phyloP scores from a whole-genome alignment of 2,329 filamentous ascomycete species.

The Chalaropsis thielavioides region DNA sequence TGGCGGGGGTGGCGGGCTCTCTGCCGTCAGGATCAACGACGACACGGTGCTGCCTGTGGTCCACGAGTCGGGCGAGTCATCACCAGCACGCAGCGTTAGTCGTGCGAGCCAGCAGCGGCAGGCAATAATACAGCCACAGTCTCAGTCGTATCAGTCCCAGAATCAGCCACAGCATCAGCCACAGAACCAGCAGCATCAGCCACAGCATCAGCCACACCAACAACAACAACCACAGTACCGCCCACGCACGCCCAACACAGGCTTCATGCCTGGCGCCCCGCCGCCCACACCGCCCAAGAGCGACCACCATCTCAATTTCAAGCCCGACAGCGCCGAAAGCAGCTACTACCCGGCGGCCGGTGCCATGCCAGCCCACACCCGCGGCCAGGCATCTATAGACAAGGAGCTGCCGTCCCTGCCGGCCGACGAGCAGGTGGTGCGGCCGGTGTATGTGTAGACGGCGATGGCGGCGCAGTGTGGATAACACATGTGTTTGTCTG shows the following conservation, averaged over 20 bases:
- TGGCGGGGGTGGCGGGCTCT: background rate
- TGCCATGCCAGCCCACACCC: constrained; percentile 14
- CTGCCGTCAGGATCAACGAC: background rate
- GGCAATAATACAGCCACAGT: background rate
- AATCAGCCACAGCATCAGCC: background rate
- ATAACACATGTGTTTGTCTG: too few species aligned
- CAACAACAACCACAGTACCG: constrained; percentile 20
- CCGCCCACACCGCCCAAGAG: constrained; percentile 37
- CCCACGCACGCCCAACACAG: constrained; percentile 31
- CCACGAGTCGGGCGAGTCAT: constrained; percentile 72
- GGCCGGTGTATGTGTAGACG: constrained; percentile 15
- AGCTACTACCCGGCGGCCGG: constrained; percentile 27
- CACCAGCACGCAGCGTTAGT: constrained; percentile 44
- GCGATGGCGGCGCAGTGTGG: too few species aligned
- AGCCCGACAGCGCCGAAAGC: constrained; percentile 35
- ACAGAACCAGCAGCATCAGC: background rate
- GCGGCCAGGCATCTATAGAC: constrained; percentile 40
- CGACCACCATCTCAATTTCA: constrained; percentile 26
- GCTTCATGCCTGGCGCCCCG: constrained; percentile 19
- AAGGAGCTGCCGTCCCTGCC: constrained; percentile 47
- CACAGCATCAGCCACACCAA: background rate
- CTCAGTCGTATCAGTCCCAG: too few species aligned
- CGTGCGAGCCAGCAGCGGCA: constrained; percentile 33
- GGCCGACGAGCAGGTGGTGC: constrained; percentile 17
- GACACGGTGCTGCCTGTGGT: constrained; percentile 60